Conservation (phyloP, 352 stramenopile species). For the Pythium monospermum region DNA sequence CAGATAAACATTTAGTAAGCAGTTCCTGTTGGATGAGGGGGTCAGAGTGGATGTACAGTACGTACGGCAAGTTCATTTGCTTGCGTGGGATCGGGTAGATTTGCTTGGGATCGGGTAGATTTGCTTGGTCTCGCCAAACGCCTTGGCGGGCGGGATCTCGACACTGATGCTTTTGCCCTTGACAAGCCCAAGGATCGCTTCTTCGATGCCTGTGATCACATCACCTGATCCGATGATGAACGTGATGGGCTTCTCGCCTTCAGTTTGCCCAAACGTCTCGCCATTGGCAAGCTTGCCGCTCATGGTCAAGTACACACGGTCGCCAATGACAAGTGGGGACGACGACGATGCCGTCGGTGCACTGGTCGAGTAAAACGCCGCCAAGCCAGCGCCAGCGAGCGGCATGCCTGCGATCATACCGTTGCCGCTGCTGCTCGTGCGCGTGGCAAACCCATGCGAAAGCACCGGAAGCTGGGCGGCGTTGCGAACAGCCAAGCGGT, state of each 20-base stretch:
- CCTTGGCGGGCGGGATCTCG: slow-evolving; percentile 54
- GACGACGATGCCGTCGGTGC: slow-evolving; percentile 14
- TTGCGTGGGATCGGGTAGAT: slow-evolving; percentile 60
- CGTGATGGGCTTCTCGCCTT: slow-evolving; percentile 41
- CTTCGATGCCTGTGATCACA: slow-evolving; percentile 66
- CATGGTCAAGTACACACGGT: slow-evolving; percentile 71
- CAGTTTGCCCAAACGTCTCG: slow-evolving; percentile 48
- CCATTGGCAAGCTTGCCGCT: slow-evolving; percentile 56
- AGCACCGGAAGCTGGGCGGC: slow-evolving; percentile 15
- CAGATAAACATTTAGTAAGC: background rate
- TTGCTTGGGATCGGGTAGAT: slow-evolving; percentile 60
- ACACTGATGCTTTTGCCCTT: slow-evolving; percentile 63
- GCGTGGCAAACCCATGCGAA: background rate
- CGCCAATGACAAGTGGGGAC: slow-evolving; percentile 36
- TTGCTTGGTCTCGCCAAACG: slow-evolving; percentile 62
- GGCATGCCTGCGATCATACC: slow-evolving; percentile 2
- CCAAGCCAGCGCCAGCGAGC: slow-evolving; percentile 8
- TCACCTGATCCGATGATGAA: slow-evolving; percentile 73
- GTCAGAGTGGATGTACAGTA: background rate
- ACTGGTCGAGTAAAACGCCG: slow-evolving; percentile 22
- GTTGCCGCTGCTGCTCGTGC: background rate
- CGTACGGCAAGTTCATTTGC: slow-evolving; percentile 65
- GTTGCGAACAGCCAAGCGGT: background rate
- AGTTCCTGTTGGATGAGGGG: background rate
- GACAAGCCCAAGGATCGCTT: slow-evolving; percentile 56